These are phyloP conservation scores for Aspergillus nanangensis DNA, from an alignment of 495 filamentous ascomycete genomes.

Conservation along the genomic window DNA sequence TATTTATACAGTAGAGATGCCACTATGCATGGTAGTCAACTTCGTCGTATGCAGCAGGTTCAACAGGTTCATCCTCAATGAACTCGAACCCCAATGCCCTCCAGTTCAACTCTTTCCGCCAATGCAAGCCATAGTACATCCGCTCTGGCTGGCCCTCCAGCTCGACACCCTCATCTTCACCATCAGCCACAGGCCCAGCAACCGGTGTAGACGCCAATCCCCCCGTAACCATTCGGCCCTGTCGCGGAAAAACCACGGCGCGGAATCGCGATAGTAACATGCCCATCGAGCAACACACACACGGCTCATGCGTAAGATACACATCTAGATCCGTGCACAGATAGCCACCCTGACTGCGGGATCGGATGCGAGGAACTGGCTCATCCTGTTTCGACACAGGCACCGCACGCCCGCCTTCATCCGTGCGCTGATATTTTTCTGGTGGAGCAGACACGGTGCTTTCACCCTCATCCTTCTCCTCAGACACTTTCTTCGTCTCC, in stretches of 20 bases:
- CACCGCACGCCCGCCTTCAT: too few relatives aligned
- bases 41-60: slow-evolving; percentile 3
- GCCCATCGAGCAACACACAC: slow-evolving; percentile 94
- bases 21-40: slow-evolving; percentile 21
- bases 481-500: slow-evolving; percentile 1
- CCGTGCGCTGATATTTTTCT: slow-evolving; percentile 18
- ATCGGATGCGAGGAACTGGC: slow-evolving; percentile 30
- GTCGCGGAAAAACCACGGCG: slow-evolving; percentile 68
- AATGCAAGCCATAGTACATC: slow-evolving; percentile 73
- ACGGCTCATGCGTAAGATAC: slow-evolving; percentile 91
- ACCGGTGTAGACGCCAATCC: slow-evolving; percentile 38
- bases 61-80: slow-evolving; percentile 28
- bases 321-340: slow-evolving; percentile 88
- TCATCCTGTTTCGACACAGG: background rate
- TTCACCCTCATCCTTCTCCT: background rate
- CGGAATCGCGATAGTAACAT: slow-evolving; percentile 87
- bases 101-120: slow-evolving; percentile 94
- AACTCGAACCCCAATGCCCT: slow-evolving; percentile 82
- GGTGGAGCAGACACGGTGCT: slow-evolving; percentile 8
- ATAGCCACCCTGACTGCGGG: slow-evolving; percentile 67
- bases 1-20: too few relatives aligned
- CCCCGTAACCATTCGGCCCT: slow-evolving; percentile 36
- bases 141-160: slow-evolving; percentile 15
- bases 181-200: slow-evolving; percentile 13
- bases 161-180: slow-evolving; percentile 2